A percentile compares a stretch with the other conserved stretches of the same genome.
phyloP scores from a whole-genome alignment of 2,329 filamentous ascomycete genomes.

The Pseudocercospora pini-densiflorae region DNA sequence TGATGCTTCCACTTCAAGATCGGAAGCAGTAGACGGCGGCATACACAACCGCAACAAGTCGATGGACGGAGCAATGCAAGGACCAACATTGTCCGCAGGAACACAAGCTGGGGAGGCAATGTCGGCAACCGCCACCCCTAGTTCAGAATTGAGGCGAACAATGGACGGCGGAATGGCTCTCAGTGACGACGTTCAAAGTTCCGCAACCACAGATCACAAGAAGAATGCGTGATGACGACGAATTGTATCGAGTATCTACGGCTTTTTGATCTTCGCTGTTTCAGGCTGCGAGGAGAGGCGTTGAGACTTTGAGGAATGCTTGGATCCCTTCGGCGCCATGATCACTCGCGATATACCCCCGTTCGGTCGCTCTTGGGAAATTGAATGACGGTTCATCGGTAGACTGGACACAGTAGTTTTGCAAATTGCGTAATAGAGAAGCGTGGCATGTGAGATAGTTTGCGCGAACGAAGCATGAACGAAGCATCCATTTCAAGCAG shows the following conservation, averaged over 20 bases:
- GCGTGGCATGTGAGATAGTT: neutral
- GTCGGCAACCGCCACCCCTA: constrained; percentile 14
- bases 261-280: constrained; percentile 4
- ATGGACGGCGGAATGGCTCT: constrained; percentile 13
- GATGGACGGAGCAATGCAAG: constrained; percentile 13
- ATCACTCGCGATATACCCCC: neutral
- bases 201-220: constrained; percentile 10
- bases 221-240: constrained; percentile 16
- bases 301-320: neutral
- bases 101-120: constrained; percentile 9
- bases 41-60: constrained; percentile 22
- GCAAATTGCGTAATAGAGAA: neutral
- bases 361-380: neutral
- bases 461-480: no score
- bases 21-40: constrained; percentile 6
- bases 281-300: constrained; percentile 3
- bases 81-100: constrained; percentile 6
- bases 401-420: neutral
- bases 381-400: neutral
- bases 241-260: neutral
- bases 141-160: constrained; percentile 14
- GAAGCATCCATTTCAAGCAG: neutral
- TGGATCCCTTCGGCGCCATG: neutral
- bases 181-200: neutral
- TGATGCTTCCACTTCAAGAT: constrained; percentile 12